phyloP scores from a whole-genome alignment of 2,329 filamentous ascomycete genomes.

The Cadophora malorum region DNA sequence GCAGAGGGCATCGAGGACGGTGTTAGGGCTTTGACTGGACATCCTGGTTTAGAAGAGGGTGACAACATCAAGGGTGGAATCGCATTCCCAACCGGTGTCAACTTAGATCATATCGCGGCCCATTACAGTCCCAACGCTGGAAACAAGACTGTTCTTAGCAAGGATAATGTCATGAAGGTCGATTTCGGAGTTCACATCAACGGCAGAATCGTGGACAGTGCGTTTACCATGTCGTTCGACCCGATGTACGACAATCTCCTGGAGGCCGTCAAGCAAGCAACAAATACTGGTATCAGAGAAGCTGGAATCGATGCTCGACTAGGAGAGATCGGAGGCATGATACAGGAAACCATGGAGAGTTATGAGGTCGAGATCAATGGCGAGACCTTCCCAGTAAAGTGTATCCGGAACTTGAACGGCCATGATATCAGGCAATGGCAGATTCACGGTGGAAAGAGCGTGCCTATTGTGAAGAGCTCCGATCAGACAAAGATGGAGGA shows the following conservation, averaged over 20 bases:
- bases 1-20: slow-evolving; percentile 87
- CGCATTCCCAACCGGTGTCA: slow-evolving; percentile 86
- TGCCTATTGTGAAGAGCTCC: slow-evolving; percentile 88
- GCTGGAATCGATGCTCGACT: slow-evolving; percentile 92
- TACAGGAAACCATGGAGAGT: slow-evolving; percentile 68
- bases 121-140: slow-evolving; percentile 89
- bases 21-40: slow-evolving; percentile 77
- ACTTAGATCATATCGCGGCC: slow-evolving; percentile 83
- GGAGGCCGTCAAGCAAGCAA: slow-evolving; percentile 70
- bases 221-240: slow-evolving; percentile 73
- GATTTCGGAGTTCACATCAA: slow-evolving; percentile 77
- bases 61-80: slow-evolving; percentile 81
- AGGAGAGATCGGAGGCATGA: slow-evolving; percentile 64
- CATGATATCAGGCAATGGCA: slow-evolving; percentile 89
- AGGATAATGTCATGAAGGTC: slow-evolving; percentile 75
- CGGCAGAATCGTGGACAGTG: slow-evolving; percentile 73
- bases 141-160: slow-evolving; percentile 73
- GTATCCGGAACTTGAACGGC: slow-evolving; percentile 62
- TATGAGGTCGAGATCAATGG: slow-evolving; percentile 63
- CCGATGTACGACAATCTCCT: slow-evolving; percentile 72
- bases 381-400: slow-evolving; percentile 59
- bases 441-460: slow-evolving; percentile 92
- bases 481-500: slow-evolving; percentile 98
- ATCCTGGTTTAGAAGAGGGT: slow-evolving; percentile 77
- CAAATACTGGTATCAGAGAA: slow-evolving; percentile 81